These are phyloP conservation scores for Rauvolfia tetraphylla DNA, from an alignment of 257 asterid genomes.

Conservation along the genomic window DNA sequence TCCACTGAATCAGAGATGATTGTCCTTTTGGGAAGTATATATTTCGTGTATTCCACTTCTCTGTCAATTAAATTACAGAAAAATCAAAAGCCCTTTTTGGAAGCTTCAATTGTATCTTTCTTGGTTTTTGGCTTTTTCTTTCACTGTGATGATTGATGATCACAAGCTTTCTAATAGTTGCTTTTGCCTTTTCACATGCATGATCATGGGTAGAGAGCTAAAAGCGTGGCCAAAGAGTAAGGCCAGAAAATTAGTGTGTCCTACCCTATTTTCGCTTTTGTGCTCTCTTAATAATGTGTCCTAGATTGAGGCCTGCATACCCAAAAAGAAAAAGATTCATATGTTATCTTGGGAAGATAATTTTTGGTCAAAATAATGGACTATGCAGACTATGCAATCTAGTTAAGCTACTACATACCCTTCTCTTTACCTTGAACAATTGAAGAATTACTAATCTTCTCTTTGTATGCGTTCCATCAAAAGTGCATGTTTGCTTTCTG, in stretches of 20 bases:
- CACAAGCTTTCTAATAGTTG: not conserved
- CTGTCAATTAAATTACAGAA: not conserved
- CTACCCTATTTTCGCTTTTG: not conserved
- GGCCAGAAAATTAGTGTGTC: not conserved
- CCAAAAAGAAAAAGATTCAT: not conserved
- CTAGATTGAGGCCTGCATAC: not conserved
- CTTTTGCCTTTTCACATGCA: not conserved
- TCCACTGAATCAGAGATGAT: no score
- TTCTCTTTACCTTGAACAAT: not conserved
- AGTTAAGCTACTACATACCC: not conserved
- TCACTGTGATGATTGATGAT: not conserved
- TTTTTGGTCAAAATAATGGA: not conserved
- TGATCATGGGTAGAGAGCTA: conserved; percentile 1
- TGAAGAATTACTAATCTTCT: no score
- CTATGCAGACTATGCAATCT: not conserved
- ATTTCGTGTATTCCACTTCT: not conserved
- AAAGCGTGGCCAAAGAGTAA: not conserved
- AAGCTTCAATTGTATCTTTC: not conserved
- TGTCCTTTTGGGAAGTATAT: no score
- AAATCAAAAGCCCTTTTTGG: not conserved
- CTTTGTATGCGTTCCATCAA: no score
- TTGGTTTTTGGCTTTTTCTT: not conserved
- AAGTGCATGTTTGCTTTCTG: no score
- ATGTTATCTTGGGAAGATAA: not conserved
- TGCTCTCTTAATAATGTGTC: not conserved